Conservation (phyloP, 2,329 filamentous ascomycete genomes). For the Xylariaceae sp. region DNA sequence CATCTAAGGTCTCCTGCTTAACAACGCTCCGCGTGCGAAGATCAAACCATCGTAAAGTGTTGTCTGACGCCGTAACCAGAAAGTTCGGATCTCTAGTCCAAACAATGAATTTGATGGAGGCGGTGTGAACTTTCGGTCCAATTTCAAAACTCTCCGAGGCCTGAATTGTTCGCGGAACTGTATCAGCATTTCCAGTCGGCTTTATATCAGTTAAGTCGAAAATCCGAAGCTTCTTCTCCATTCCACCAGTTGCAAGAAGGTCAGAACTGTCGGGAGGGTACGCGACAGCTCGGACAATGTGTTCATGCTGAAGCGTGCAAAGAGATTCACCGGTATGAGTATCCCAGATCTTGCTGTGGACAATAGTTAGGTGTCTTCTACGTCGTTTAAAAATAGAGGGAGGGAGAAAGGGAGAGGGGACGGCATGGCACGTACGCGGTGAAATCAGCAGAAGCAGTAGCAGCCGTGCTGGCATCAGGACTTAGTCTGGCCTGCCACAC, state of each 20-base stretch:
- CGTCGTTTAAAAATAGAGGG: background rate
- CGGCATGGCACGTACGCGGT: constrained; percentile 60
- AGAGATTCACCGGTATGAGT: constrained; percentile 88
- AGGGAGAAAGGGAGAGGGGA: background rate
- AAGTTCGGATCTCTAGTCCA: constrained; percentile 88
- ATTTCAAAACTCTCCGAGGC: constrained; percentile 75
- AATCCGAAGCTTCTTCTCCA: constrained; percentile 93
- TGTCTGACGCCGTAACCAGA: constrained; percentile 86
- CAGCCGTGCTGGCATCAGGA: constrained; percentile 78
- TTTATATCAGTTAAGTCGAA: constrained; percentile 71
- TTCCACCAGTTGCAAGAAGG: constrained; percentile 88
- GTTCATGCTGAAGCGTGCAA: constrained; percentile 81
- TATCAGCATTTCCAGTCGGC: constrained; percentile 33
- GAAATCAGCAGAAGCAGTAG: constrained; percentile 93
- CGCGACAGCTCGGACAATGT: constrained; percentile 90
- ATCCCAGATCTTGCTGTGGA: constrained; percentile 83
- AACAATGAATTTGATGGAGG: constrained; percentile 91
- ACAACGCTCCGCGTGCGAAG: constrained; percentile 69
- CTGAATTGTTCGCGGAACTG: constrained; percentile 43
- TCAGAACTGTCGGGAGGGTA: constrained; percentile 77
- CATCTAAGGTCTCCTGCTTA: constrained; percentile 72
- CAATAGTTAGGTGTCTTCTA: background rate
- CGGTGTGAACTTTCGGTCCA: constrained; percentile 73
- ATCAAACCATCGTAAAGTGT: constrained; percentile 92
- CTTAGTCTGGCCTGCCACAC: constrained; percentile 95